These are phyloP conservation scores for Magnolia changhungtana DNA, from an alignment of 164 flowering plant genomes.

Conservation along the genomic window DNA sequence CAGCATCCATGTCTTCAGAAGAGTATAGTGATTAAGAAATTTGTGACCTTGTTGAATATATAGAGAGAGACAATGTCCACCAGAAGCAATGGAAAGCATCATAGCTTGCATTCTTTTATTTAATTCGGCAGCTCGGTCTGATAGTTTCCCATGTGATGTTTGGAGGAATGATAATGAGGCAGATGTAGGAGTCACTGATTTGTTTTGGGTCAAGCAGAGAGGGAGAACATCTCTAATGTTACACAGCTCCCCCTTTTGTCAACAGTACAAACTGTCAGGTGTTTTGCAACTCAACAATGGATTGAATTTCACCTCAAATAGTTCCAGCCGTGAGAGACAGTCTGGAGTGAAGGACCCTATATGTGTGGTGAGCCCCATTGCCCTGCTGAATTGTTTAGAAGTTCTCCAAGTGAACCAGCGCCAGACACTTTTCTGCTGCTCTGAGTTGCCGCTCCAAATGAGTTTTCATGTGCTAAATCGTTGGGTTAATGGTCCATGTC, in stretches of 20 bases:
- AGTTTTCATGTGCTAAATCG: no score
- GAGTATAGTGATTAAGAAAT: constrained; percentile 52
- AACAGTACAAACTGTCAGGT: no score
- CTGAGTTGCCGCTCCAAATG: neutral
- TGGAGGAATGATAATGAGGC: neutral
- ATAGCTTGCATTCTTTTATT: constrained; percentile 12
- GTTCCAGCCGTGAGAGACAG: no score
- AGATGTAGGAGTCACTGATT: neutral
- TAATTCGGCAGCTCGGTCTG: neutral
- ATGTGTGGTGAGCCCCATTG: no score
- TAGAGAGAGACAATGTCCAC: neutral
- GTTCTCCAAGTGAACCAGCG: no score
- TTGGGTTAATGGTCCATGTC: neutral
- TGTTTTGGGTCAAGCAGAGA: neutral
- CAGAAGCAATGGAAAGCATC: neutral
- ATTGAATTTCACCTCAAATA: no score
- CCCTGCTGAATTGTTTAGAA: no score
- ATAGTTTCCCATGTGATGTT: neutral
- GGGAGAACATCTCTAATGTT: neutral
- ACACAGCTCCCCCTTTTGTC: no score
- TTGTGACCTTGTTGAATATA: neutral
- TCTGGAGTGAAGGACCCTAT: no score
- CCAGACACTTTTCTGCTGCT: neutral
- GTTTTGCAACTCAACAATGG: no score
- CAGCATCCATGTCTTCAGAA: constrained; percentile 41